A percentile compares a stretch with the other conserved stretches of the same genome.
These are phyloP conservation scores for Heterobasidion irregulare DNA, from an alignment of 1,284 basidiomycete species.

Conservation along the genomic window DNA sequence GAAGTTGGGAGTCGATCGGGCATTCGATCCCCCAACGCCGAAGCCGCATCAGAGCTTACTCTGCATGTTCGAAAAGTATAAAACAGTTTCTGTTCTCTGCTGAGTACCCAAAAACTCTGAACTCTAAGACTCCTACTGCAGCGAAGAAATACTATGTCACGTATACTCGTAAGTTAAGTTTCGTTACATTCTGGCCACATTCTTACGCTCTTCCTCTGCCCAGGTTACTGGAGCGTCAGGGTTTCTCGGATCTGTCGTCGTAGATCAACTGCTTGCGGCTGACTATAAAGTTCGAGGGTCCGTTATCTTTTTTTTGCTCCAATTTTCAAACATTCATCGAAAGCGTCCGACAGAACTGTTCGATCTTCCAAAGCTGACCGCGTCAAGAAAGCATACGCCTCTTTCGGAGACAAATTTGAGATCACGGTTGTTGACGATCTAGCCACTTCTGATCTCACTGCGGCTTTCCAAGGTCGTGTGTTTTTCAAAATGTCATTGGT, in stretches of 20 bases:
- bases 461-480: slow-evolving; percentile 8
- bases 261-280: slow-evolving; percentile 1
- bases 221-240: slow-evolving; percentile 4
- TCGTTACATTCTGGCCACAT: background rate
- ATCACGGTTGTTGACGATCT: slow-evolving; percentile 9
- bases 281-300: slow-evolving; percentile 3
- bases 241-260: background rate
- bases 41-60: too few relatives aligned
- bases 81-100: too few relatives aligned
- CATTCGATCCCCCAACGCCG: too few relatives aligned
- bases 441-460: slow-evolving; percentile 9
- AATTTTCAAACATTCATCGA: background rate
- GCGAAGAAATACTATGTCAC: background rate
- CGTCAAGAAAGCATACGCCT: background rate
- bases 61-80: too few relatives aligned
- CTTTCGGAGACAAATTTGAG: slow-evolving; percentile 3
- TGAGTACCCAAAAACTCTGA: too few relatives aligned
- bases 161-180: background rate
- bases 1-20: too few relatives aligned
- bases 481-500: background rate
- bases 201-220: background rate
- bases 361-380: background rate
- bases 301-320: background rate
- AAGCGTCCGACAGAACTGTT: background rate
- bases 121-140: too few relatives aligned